A percentile compares a stretch with the other conserved stretches of the same genome.
Conservation (phyloP, 176 grass and related monocot species). For the maize (Zea mays) region DNA sequence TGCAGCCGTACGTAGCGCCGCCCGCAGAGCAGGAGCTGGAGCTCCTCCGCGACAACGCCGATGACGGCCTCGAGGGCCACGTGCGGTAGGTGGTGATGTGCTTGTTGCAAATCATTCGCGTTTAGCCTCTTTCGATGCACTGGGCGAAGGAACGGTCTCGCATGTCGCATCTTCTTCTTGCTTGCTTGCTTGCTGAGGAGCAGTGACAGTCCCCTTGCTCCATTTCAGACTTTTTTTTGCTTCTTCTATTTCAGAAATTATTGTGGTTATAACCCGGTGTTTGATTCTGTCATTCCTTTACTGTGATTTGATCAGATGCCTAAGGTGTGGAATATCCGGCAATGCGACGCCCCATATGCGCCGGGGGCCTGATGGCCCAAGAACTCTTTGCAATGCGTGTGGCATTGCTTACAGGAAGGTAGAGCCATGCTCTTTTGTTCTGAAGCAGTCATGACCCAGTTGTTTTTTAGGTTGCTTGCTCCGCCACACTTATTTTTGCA, state of each 20-base stretch:
- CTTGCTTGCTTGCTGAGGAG: conserved; percentile 8
- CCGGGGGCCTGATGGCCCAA: conserved; percentile 85
- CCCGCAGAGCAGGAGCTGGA: conserved; percentile 49
- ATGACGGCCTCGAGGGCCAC: conserved; percentile 53
- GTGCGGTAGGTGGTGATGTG: conserved; percentile 46
- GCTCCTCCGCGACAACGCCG: conserved; percentile 44
- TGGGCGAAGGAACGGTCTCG: neutral
- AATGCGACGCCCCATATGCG: conserved; percentile 84
- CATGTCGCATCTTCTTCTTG: neutral
- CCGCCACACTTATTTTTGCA: neutral
- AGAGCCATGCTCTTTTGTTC: conserved; percentile 11
- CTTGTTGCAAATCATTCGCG: neutral
- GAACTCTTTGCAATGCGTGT: conserved; percentile 91
- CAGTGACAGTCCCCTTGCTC: conserved; percentile 25
- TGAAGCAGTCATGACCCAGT: neutral
- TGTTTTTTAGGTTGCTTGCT: neutral
- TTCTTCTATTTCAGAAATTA: conserved; percentile 17
- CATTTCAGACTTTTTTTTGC: conserved; percentile 12
- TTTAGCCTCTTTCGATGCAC: neutral
- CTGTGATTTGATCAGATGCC: conserved; percentile 55
- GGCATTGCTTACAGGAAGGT: conserved; percentile 90
- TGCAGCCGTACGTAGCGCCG: conserved; percentile 22
- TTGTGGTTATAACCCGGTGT: neutral
- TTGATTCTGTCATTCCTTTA: conserved; percentile 29
- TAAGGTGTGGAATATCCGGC: conserved; percentile 73